phyloP scores from a whole-genome alignment of 2,329 filamentous ascomycete genomes.

The Aspergillus pseudonomiae region DNA sequence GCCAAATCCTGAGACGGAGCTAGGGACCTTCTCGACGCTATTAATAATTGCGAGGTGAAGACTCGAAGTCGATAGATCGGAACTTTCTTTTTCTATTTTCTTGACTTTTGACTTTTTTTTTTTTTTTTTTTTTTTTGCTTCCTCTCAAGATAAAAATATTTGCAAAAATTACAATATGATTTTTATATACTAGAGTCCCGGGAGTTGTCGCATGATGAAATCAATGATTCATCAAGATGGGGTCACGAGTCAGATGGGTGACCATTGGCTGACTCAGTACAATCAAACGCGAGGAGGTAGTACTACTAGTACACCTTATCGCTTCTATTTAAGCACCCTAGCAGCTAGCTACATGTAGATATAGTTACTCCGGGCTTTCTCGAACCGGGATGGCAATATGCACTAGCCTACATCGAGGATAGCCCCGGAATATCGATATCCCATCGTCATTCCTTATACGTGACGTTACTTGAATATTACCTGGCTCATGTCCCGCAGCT shows the following conservation, averaged over 20 bases:
- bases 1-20: not conserved
- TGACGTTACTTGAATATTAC: not conserved
- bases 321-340: not conserved
- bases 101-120: not conserved
- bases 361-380: not conserved
- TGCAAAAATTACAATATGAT: not conserved
- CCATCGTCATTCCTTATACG: not conserved
- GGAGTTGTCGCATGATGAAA: not conserved
- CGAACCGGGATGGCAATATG: not conserved
- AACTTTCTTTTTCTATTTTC: not conserved
- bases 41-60: not conserved
- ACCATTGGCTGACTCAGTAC: not conserved
- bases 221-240: constrained; percentile 11
- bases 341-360: constrained; percentile 1
- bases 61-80: not conserved
- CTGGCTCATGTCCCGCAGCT: not conserved
- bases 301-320: not conserved
- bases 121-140: not conserved
- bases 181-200: too few relatives aligned
- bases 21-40: not conserved
- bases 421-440: not conserved
- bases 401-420: not conserved
- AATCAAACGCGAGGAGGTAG: not conserved
- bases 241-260: not conserved
- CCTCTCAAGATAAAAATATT: not conserved